Evolutionary conservation across 2,329 filamentous ascomycete genomes (phyloP).

Genomic region (Ilyonectria destructans): DNA sequence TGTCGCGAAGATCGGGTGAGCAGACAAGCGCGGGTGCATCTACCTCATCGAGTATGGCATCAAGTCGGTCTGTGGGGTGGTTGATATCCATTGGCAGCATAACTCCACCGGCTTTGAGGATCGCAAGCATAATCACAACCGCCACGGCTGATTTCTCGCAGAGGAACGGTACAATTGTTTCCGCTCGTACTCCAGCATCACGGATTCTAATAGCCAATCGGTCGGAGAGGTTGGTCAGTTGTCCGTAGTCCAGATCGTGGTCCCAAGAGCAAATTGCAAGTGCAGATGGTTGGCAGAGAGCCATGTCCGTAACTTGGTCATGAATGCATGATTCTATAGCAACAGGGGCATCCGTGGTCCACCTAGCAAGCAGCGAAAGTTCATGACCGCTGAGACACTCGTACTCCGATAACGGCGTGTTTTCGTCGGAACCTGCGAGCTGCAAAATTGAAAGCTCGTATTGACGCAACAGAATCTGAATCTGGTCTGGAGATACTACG

Average conservation of each 20-base stretch:
- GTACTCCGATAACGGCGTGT: slow-evolving; percentile 10
- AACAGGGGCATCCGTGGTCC: slow-evolving; percentile 1
- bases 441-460: slow-evolving; percentile 11
- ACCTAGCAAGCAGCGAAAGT: slow-evolving; percentile 9
- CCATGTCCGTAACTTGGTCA: slow-evolving; percentile 14
- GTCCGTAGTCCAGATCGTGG: slow-evolving; percentile 12
- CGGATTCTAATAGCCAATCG: slow-evolving; percentile 11
- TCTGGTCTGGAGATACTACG: slow-evolving; percentile 11
- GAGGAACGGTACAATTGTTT: slow-evolving; percentile 17
- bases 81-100: slow-evolving; percentile 15
- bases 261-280: slow-evolving; percentile 9
- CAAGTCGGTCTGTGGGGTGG: slow-evolving; percentile 12
- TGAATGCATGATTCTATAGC: slow-evolving; percentile 16
- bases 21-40: slow-evolving; percentile 17
- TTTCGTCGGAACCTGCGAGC: slow-evolving; percentile 12
- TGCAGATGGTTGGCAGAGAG: slow-evolving; percentile 13
- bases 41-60: slow-evolving; percentile 13
- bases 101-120: slow-evolving; percentile 15
- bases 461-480: slow-evolving; percentile 4
- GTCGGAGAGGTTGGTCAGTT: slow-evolving; percentile 13
- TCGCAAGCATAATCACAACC: slow-evolving; percentile 16
- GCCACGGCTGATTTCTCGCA: slow-evolving; percentile 15
- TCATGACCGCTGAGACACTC: slow-evolving; percentile 8
- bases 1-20: slow-evolving; percentile 14
- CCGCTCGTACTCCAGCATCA: slow-evolving; percentile 16